Percentiles rank a stretch among this genome's conserved stretches.
Evolutionary conservation across 1,284 basidiomycete species (phyloP).

Genomic region (Ceratobasidium sp.): DNA sequence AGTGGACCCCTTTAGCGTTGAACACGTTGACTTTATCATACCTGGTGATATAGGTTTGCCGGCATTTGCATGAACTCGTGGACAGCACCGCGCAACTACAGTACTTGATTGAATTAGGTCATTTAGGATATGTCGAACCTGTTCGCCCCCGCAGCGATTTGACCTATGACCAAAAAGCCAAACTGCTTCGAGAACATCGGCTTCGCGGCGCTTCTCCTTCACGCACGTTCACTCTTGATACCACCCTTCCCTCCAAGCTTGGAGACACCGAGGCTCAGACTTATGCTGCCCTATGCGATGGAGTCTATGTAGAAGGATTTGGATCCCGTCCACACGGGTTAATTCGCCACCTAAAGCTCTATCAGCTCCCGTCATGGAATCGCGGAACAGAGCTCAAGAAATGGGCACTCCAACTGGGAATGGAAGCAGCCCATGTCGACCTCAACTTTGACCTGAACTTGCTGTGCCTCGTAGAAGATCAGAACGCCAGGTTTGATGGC

Average conservation of each 20-base stretch:
- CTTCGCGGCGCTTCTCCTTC: too few relatives aligned
- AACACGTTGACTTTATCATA: too few relatives aligned
- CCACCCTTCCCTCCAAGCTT: neutral
- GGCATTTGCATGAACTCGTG: neutral
- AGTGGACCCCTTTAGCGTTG: neutral
- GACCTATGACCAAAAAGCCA: conserved; percentile 8
- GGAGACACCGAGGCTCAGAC: neutral
- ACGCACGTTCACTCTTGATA: neutral
- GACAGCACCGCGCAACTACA: conserved; percentile 15
- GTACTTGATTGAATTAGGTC: conserved; percentile 17
- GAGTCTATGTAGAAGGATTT: conserved; percentile 16
- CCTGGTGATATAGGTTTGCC: conserved; percentile 15
- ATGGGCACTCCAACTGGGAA: conserved; percentile 16
- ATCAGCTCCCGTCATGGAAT: conserved; percentile 28
- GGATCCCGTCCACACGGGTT: neutral
- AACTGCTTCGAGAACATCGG: neutral
- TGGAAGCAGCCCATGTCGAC: conserved; percentile 13
- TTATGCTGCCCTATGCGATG: neutral
- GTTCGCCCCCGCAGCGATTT: conserved; percentile 12
- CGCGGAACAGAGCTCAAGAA: conserved; percentile 4
- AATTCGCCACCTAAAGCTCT: neutral
- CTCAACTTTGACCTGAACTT: conserved; percentile 16
- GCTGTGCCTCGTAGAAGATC: neutral
- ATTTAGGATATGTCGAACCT: conserved; percentile 22
- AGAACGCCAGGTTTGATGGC: neutral